These are phyloP conservation scores for Aureobasidium lini DNA, from an alignment of 2,329 filamentous ascomycete genomes.

Conservation along the genomic window DNA sequence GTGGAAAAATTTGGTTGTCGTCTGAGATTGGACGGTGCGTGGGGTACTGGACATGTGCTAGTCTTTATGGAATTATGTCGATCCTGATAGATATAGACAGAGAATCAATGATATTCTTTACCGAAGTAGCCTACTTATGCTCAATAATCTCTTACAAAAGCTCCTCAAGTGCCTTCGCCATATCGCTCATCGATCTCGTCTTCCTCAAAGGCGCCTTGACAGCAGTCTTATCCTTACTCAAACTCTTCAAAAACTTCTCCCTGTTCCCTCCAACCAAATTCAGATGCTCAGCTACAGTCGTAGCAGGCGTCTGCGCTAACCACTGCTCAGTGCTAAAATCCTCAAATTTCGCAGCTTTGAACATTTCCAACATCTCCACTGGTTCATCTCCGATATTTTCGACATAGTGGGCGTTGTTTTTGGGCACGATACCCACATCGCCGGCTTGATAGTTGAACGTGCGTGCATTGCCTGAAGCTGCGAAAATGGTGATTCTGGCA, in stretches of 20 bases:
- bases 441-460: conserved; percentile 71
- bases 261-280: conserved; percentile 1
- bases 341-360: conserved; percentile 50
- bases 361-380: conserved; percentile 68
- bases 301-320: conserved; percentile 59
- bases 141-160: background rate
- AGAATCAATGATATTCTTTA: too few species aligned
- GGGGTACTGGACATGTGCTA: too few species aligned
- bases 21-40: too few species aligned
- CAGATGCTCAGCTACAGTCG: conserved; percentile 40
- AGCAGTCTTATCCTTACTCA: conserved; percentile 13
- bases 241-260: conserved; percentile 10
- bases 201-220: conserved; percentile 10
- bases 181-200: conserved; percentile 14
- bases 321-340: conserved; percentile 63
- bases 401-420: conserved; percentile 72
- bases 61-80: too few species aligned
- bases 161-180: conserved; percentile 10
- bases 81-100: too few species aligned
- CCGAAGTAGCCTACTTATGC: too few species aligned
- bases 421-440: conserved; percentile 69
- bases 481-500: conserved; percentile 68
- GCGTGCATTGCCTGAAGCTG: conserved; percentile 57
- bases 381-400: conserved; percentile 74
- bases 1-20: too few species aligned